Conservation (phyloP, 139 green algal genomes). For the Eudorina sp. region DNA sequence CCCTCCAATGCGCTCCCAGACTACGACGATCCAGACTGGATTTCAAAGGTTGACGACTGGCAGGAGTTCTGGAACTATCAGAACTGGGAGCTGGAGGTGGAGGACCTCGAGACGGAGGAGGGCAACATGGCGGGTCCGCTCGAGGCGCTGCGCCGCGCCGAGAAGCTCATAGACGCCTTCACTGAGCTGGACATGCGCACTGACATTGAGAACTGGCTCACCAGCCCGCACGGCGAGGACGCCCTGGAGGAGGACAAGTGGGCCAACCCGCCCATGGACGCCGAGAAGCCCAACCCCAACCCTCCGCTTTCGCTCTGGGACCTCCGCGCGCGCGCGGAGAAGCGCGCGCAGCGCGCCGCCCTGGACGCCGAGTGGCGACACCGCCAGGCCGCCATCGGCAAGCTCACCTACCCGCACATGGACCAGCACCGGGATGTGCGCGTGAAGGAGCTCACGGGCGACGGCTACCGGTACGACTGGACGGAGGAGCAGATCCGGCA, state of each 20-base stretch:
- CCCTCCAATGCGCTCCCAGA: slow-evolving; percentile 31
- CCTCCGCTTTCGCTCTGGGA: slow-evolving; percentile 11
- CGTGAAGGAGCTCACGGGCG: not conserved
- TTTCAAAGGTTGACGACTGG: slow-evolving; percentile 58
- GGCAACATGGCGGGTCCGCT: slow-evolving; percentile 16
- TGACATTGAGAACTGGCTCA: slow-evolving; percentile 39
- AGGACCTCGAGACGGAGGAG: slow-evolving; percentile 45
- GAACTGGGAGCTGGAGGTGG: slow-evolving; percentile 35
- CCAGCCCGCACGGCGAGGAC: slow-evolving; percentile 13
- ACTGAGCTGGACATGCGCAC: slow-evolving; percentile 31
- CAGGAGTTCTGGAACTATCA: slow-evolving; percentile 60
- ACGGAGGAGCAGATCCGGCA: slow-evolving; percentile 48
- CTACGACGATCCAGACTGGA: slow-evolving; percentile 58
- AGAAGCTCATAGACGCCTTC: slow-evolving; percentile 41
- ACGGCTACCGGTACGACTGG: slow-evolving; percentile 48
- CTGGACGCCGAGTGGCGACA: slow-evolving; percentile 59
- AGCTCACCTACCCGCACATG: slow-evolving; percentile 42
- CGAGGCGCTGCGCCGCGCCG: slow-evolving; percentile 18
- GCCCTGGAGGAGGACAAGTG: slow-evolving; percentile 42
- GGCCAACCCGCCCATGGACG: slow-evolving; percentile 26
- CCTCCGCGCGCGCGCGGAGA: slow-evolving; percentile 38
- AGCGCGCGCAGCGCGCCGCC: slow-evolving; percentile 36
- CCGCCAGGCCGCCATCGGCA: slow-evolving; percentile 42
- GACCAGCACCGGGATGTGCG: slow-evolving; percentile 40
- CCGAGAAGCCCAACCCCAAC: slow-evolving; percentile 27